Base-by-base conservation (phyloP, 164 flowering plant genomes). In the Stephania yunnanensis region DNA sequence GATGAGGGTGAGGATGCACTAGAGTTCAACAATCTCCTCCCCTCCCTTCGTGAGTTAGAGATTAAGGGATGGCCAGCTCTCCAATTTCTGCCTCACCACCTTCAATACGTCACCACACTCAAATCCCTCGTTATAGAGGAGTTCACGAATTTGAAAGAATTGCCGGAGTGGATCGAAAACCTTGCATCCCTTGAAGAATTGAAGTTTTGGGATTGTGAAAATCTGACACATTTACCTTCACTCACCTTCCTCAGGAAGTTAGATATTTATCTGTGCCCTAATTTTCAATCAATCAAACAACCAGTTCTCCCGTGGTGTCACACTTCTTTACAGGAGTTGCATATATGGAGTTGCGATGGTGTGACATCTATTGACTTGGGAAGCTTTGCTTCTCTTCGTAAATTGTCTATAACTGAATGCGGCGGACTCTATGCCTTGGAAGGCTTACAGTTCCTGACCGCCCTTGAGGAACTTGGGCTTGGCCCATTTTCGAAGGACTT, bases 101-200 rank as follows among this genome's bases (percentile, higher is more conserved):
- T 50, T 15, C 11, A 50, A 15, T 10, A 50, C 55, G 1, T 50
- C 55, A 50, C 30, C 0, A 13, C 12, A 7, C 63, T 78, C 20
- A 0, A 48, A 13, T 5, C 19, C 2, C 31, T 79, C 7, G 3
- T 1, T 0, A 78, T 81, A 5, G 20, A 5, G 0, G 20, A 67
- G 1, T 81, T 77, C 30, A 11, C 17, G 4, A 66, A 58, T n/a
- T 30, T 81, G 70, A 15, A 4, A 6, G 31, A 63, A 36, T 72
- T 83, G 53, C 82, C 83, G 1, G 80, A 74, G n/a, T 77, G 77
- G 81, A 19, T 79, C 2, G 63, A 42, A n/a, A 67, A 61, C 29
- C 77, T 79, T 61, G 4, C 70, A 10, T 79, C 78, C 6, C 82
- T 83, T 68, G 61, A 46, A 15, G 3, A 17, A 25, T 77, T 81